These are phyloP conservation scores for Cryptococcus sp. DNA, from an alignment of 1,284 basidiomycete genomes.

Conservation along the genomic window DNA sequence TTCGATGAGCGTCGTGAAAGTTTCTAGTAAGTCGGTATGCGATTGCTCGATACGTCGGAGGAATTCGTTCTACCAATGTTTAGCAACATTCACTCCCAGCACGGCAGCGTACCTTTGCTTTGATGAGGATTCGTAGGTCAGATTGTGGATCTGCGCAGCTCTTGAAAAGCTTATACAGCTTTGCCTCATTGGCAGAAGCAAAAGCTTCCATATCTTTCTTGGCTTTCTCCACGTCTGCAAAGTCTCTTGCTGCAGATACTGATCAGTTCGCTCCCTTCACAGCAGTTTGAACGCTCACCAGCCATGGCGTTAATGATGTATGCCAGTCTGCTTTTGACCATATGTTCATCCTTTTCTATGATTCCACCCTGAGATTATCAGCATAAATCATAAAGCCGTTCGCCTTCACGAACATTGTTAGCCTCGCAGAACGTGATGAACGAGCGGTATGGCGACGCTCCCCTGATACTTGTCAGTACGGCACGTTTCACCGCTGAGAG, in stretches of 20 bases:
- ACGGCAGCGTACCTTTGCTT: constrained; percentile 60
- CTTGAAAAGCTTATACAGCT: constrained; percentile 78
- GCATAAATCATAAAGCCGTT: background rate
- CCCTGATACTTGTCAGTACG: constrained; percentile 10
- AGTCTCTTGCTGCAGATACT: constrained; percentile 32
- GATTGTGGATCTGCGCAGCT: constrained; percentile 76
- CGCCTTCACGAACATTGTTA: constrained; percentile 63
- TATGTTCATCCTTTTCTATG: constrained; percentile 71
- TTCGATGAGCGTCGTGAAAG: constrained; percentile 69
- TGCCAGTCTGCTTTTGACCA: constrained; percentile 57
- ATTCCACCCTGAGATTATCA: constrained; percentile 63
- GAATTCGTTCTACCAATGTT: constrained; percentile 63
- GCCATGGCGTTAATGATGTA: constrained; percentile 51
- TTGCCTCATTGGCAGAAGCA: constrained; percentile 77
- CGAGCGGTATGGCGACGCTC: constrained; percentile 35
- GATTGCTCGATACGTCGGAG: constrained; percentile 67
- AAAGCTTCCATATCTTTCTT: constrained; percentile 75
- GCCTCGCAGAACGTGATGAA: constrained; percentile 67
- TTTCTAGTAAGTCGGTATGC: constrained; percentile 59
- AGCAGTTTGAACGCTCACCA: constrained; percentile 18
- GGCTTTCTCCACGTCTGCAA: constrained; percentile 68
- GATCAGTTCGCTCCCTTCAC: background rate
- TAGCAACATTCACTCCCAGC: constrained; percentile 1
- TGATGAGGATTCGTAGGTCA: constrained; percentile 74
- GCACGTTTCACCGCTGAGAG: background rate